phyloP scores from a whole-genome alignment of 202 grass and related monocot species.

The Hordeum pubiflorum region DNA sequence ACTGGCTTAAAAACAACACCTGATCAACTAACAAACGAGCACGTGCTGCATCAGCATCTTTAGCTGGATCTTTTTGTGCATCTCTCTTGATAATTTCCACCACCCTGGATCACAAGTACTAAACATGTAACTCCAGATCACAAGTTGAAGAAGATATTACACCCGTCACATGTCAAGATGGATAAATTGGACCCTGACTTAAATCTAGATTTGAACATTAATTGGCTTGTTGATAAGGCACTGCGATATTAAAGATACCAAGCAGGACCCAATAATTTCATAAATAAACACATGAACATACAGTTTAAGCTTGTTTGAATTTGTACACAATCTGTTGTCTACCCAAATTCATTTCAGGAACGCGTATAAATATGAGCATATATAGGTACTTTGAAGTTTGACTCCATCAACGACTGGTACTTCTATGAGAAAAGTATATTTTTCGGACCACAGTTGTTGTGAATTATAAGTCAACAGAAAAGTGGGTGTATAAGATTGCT shows the following conservation, averaged over 20 bases:
- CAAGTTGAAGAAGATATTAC: neutral
- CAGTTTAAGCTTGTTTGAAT: neutral
- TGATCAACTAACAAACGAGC: constrained; percentile 72
- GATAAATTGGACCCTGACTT: constrained; percentile 5
- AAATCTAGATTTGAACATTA: constrained; percentile 8
- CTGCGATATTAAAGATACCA: neutral
- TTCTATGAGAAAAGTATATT: neutral
- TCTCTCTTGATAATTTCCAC: constrained; percentile 83
- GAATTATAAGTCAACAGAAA: neutral
- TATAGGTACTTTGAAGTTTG: neutral
- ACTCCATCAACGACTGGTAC: neutral
- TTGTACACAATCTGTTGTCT: neutral
- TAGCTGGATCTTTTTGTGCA: constrained; percentile 65
- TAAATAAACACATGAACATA: neutral
- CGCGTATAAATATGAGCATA: neutral
- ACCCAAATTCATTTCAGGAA: neutral
- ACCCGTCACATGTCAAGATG: constrained; percentile 5
- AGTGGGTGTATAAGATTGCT: neutral
- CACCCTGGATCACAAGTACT: constrained; percentile 54
- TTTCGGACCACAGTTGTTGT: neutral
- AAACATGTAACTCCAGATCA: neutral
- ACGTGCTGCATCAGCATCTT: constrained; percentile 49
- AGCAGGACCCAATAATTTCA: constrained; percentile 1
- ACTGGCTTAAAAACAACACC: constrained; percentile 37
- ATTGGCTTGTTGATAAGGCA: neutral